Conservation (phyloP, 2,329 filamentous ascomycete species). For the Epichloe coenophiala region DNA sequence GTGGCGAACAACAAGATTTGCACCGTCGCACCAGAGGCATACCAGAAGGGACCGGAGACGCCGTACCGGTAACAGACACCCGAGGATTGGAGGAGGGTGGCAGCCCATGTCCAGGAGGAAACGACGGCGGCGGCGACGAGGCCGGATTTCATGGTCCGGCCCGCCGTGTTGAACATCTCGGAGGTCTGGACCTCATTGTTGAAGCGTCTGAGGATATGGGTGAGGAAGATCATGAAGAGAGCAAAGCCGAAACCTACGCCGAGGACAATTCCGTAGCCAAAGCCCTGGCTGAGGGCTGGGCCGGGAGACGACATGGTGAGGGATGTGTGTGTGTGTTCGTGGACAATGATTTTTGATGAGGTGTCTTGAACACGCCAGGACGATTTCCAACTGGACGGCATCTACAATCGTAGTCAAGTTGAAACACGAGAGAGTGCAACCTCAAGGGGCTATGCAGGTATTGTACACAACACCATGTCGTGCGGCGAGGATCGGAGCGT, state of each 20-base stretch:
- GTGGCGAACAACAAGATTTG: slow-evolving; percentile 86
- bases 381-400: too few relatives aligned
- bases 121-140: slow-evolving; percentile 83
- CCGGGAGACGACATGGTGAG: slow-evolving; percentile 8
- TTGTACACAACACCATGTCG: too few relatives aligned
- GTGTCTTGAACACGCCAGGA: too few relatives aligned
- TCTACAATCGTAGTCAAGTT: too few relatives aligned
- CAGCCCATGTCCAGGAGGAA: slow-evolving; percentile 87
- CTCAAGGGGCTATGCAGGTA: too few relatives aligned
- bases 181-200: slow-evolving; percentile 66
- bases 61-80: slow-evolving; percentile 75
- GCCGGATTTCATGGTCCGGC: slow-evolving; percentile 77
- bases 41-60: slow-evolving; percentile 47
- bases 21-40: slow-evolving; percentile 60
- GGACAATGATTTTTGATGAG: too few relatives aligned
- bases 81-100: slow-evolving; percentile 65
- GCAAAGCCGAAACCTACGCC: slow-evolving; percentile 64
- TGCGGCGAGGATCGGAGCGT: too few relatives aligned
- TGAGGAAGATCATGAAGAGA: slow-evolving; percentile 62
- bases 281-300: slow-evolving; percentile 40
- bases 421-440: too few relatives aligned
- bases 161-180: slow-evolving; percentile 85
- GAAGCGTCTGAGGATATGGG: slow-evolving; percentile 51
- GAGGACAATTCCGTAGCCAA: slow-evolving; percentile 67
- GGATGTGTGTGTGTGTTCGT: not conserved